phyloP scores from a whole-genome alignment of 2,329 filamentous ascomycete species.

The Colletotrichum sp. region DNA sequence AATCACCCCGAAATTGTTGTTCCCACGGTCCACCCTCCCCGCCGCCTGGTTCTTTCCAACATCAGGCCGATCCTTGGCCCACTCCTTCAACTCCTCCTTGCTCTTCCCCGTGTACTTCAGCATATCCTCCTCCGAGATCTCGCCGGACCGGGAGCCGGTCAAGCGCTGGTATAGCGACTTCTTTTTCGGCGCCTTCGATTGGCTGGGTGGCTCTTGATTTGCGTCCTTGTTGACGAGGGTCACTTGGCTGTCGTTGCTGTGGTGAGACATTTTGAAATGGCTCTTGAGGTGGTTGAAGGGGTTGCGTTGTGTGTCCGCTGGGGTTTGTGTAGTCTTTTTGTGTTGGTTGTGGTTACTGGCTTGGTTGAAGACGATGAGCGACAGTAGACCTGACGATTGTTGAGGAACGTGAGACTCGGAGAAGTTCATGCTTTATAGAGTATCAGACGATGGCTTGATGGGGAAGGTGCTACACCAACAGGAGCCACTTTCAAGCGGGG shows the following conservation, averaged over 20 bases:
- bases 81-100: constrained; percentile 32
- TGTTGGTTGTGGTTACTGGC: not conserved
- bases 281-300: not conserved
- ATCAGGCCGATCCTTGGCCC: constrained; percentile 40
- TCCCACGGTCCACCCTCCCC: constrained; percentile 34
- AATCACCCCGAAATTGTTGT: constrained; percentile 18
- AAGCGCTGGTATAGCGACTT: constrained; percentile 35
- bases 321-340: not conserved
- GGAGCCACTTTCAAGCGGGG: not conserved
- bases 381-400: not conserved
- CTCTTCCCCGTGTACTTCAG: constrained; percentile 46
- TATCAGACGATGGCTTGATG: not conserved
- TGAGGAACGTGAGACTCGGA: not conserved
- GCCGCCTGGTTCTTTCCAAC: constrained; percentile 45
- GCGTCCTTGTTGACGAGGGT: not conserved
- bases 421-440: not conserved
- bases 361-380: not conserved
- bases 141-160: constrained; percentile 32
- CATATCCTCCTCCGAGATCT: constrained; percentile 43
- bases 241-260: not conserved
- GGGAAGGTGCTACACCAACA: not conserved
- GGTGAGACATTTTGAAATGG: not conserved
- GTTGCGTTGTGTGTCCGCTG: not conserved
- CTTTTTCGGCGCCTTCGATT: constrained; percentile 15
- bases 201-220: not conserved